Evolutionary conservation across 345 rosid species (phyloP).

Genomic region (Streptanthus diversifolius): DNA sequence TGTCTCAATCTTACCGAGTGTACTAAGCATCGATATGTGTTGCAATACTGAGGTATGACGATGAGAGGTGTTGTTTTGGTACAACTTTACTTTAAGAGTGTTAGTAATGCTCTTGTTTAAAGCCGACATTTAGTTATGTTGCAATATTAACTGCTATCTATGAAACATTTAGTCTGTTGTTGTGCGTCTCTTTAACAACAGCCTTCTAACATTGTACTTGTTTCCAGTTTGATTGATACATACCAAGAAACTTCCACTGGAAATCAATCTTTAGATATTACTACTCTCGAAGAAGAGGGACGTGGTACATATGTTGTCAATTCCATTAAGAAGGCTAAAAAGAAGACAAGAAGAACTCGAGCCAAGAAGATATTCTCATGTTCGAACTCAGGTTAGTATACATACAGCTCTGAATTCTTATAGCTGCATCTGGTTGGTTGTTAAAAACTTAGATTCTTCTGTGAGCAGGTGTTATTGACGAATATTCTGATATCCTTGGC

Average conservation of each 20-base stretch:
- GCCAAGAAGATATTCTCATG: constrained; percentile 33
- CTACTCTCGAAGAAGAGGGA: constrained; percentile 34
- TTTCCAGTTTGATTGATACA: constrained; percentile 43
- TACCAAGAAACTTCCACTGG: constrained; percentile 28
- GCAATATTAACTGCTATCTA: not conserved
- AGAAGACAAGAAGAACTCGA: constrained; percentile 47
- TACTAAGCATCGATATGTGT: not conserved
- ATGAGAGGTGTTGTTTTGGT: not conserved
- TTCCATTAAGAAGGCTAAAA: constrained; percentile 40
- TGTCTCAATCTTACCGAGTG: not conserved
- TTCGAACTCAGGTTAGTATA: constrained; percentile 43
- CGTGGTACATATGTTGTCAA: constrained; percentile 21
- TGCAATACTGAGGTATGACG: not conserved
- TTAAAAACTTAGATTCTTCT: not conserved
- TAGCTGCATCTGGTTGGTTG: not conserved
- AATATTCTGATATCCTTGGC: constrained; percentile 40
- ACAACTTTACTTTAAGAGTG: not conserved
- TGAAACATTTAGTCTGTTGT: not conserved
- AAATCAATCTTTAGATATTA: constrained; percentile 27
- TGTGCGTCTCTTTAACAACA: not conserved
- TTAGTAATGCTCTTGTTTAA: not conserved
- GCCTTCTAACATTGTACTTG: constrained; percentile 18
- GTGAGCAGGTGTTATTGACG: constrained; percentile 47
- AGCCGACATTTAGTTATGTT: not conserved
- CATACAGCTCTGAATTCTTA: not conserved